Base-by-base conservation (phyloP, 1,139 yeast species). In the Candida labiduridarum region DNA sequence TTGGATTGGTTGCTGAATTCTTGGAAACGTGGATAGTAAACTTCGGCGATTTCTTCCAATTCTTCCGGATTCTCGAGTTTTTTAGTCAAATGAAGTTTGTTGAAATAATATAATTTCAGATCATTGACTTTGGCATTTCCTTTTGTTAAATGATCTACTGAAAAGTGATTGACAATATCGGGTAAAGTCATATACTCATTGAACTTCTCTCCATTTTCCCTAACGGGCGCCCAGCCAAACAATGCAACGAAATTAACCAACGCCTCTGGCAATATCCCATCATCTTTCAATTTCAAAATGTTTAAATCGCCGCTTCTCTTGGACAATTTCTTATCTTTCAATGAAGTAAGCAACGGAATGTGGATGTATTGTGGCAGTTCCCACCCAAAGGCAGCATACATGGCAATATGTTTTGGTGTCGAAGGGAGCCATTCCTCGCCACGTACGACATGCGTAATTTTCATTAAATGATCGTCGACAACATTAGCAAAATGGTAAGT, bases 361-460 rank as follows among this genome's bases (percentile, higher is more conserved):
- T 94, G 99, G n/a, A 87, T 78, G 63, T 83, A 95, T 30, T 76
- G 62, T 0, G 99, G 99, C 0, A 89, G 83, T 0, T 63, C 58
- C 98, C 97, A 92, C 0, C 91, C 94, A 64, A 94, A 86, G 0
- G 97, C 96, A 18, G 78, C 61, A 63, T 94, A 95, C 51, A 94
- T 68, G 0, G 97, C 95, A 44, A 90, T 77, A 63, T 94, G 99
- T 58, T 92, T 94, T 2, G 98, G 97, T 0, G 99, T 94, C 0
- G 98, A 89, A 1, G 96, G 87, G 9, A 94, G 72, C 99, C 99
- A 95, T 66, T 94, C 98, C 63, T 94, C 99, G 35, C 99, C 99
- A 56, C 99, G 77, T 10, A 94, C 84, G 9, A 94, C 99, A 66
- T 95, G 98, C 0, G 97, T 89, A 41, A 94, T 88, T 45, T 82